Conservation (phyloP, 345 rosid genomes). For the Pugionium cornutum region DNA sequence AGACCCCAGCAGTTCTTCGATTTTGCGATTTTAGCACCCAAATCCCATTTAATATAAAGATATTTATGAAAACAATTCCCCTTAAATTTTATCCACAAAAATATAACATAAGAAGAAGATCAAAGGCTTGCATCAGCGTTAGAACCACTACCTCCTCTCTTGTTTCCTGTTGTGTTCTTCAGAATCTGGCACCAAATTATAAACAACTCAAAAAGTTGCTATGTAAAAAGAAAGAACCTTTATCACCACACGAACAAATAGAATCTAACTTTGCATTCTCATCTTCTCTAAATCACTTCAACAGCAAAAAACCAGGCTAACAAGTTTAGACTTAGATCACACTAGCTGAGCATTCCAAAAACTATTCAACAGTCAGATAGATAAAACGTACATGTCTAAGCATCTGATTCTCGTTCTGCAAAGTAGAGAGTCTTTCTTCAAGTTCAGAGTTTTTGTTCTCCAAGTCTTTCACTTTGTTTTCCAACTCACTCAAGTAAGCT, state of each 20-base stretch:
- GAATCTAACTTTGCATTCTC: background rate
- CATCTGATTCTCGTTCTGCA: slow-evolving; percentile 98
- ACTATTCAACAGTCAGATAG: too few species aligned
- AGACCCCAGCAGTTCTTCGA: background rate
- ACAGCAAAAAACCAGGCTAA: too few species aligned
- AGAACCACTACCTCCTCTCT: slow-evolving; percentile 56
- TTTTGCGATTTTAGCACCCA: background rate
- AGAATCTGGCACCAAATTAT: slow-evolving; percentile 58
- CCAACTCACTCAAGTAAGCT: slow-evolving; percentile 81
- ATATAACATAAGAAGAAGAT: slow-evolving; percentile 11
- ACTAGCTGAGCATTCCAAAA: too few species aligned
- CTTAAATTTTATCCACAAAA: slow-evolving; percentile 28
- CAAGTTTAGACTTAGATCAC: too few species aligned
- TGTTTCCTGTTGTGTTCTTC: slow-evolving; percentile 95
- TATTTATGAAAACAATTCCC: slow-evolving; percentile 22
- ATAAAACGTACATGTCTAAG: slow-evolving; percentile 72
- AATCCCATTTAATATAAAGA: background rate
- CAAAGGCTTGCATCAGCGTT: slow-evolving; percentile 54
- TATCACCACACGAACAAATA: background rate
- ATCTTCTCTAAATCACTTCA: too few species aligned
- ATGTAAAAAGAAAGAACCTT: background rate
- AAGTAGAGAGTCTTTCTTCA: slow-evolving; percentile 84
- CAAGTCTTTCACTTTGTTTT: slow-evolving; percentile 75
- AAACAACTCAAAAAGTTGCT: background rate
- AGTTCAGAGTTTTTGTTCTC: slow-evolving; percentile 94